Conservation (phyloP, 495 filamentous ascomycete genomes). For the Penicillium crystallinum region DNA sequence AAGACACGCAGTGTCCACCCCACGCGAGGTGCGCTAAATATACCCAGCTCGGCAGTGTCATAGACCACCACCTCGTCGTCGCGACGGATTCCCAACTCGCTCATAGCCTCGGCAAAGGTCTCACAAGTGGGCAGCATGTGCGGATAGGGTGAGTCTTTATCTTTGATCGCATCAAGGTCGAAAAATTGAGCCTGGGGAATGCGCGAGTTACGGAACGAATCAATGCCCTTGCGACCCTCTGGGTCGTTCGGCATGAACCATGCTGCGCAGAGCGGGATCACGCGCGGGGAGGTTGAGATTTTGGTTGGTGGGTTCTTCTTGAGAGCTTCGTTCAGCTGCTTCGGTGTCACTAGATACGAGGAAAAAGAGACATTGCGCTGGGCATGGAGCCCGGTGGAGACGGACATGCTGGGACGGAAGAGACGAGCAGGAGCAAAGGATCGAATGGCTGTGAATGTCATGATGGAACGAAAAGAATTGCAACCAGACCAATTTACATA, state of each 20-base stretch:
- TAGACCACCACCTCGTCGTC: conserved; percentile 93
- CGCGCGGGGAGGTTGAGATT: conserved; percentile 69
- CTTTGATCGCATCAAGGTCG: conserved; percentile 85
- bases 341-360: conserved; percentile 79
- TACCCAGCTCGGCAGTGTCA: conserved; percentile 79
- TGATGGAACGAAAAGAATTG: conserved; percentile 10
- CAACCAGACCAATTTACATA: conserved; percentile 4
- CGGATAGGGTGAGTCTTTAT: conserved; percentile 80
- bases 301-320: conserved; percentile 67
- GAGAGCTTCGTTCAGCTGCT: conserved; percentile 73
- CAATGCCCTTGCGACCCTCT: conserved; percentile 64
- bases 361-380: conserved; percentile 54
- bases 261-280: conserved; percentile 82
- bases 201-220: conserved; percentile 68
- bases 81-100: conserved; percentile 71
- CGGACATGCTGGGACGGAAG: conserved; percentile 33
- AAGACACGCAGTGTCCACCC: conserved; percentile 90
- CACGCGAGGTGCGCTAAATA: conserved; percentile 89
- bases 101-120: conserved; percentile 83
- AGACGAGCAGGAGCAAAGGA: conserved; percentile 26
- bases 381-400: conserved; percentile 15
- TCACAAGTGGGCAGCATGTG: conserved; percentile 90
- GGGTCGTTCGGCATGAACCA: conserved; percentile 96
- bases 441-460: conserved; percentile 38
- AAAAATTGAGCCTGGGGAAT: conserved; percentile 94